Evolutionary conservation across 768 basidiomycete genomes (phyloP), one percentile per base, ranked within the genome.

Genomic region (Lepiota venenata): DNA sequence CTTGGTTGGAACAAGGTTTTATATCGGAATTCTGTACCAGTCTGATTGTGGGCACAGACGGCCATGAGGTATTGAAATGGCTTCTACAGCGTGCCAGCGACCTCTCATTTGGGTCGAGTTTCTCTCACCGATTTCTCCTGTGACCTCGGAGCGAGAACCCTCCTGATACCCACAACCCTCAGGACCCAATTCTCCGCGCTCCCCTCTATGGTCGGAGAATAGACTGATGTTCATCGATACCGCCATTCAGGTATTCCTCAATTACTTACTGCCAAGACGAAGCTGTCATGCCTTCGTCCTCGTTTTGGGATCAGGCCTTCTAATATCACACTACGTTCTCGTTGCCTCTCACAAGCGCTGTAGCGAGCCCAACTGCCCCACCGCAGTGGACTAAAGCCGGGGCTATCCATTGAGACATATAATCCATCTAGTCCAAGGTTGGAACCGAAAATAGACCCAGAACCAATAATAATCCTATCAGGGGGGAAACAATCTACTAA

Each of bases 71-170:
- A 14, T 44, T 37, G 9, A 43, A 37, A 42, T 43, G 41, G 42
- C 50, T 52, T 54, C 36, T 54, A 29, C 44, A 54, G 52, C 45
- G 18, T 54, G 39, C 52, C 44, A 54, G 22, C 36, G 52, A 40
- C 52, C 45, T 54, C 47, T 54, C 44, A 37, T 54, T 54, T 54
- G 32, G 44, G 52, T 54, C 45, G 45, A 54, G 32, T 40, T 54
- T 47, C 52, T 54, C 52, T 54, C 52, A 54, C 52, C 52, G 52
- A 38, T 39, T 46, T 47, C 43, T 11, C 45, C 52, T 54, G 29
- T 47, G 45, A 54, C 52, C 52, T 40, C 52, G 52, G 52, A 54
- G 38, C 52, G 39, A 54, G 52, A 54, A 54, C 37, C 16, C 40
- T 47, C 45, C 45, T 39, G n/a, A n/a, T 21, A 46, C 43, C 32